A percentile compares a stretch with the other conserved stretches of the same genome.
phyloP scores from a whole-genome alignment of 2,329 filamentous ascomycete genomes.

The Diaporthe ilicicola region DNA sequence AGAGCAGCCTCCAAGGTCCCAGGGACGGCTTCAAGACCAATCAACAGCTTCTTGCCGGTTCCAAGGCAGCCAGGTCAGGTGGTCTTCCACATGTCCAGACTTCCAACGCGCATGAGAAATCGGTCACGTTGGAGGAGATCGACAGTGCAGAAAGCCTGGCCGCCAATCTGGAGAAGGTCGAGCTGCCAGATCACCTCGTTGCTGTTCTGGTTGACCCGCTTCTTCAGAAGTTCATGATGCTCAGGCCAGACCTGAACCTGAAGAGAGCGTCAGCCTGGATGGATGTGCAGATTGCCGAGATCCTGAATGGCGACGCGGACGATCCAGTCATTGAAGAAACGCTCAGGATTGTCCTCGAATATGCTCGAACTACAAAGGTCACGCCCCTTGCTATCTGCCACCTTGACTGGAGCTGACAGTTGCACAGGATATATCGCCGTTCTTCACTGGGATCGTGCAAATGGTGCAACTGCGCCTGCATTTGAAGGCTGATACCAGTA shows the following conservation, averaged over 20 bases:
- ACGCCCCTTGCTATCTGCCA: constrained; percentile 32
- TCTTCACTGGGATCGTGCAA: constrained; percentile 58
- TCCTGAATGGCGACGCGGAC: constrained; percentile 52
- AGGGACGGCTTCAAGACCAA: constrained; percentile 71
- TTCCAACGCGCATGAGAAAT: constrained; percentile 71
- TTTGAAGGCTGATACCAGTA: constrained; percentile 2
- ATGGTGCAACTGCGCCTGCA: constrained; percentile 54
- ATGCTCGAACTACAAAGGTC: constrained; percentile 65
- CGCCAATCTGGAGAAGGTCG: constrained; percentile 77
- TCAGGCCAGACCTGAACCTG: constrained; percentile 62
- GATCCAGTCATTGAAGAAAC: constrained; percentile 61
- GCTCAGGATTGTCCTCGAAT: constrained; percentile 63
- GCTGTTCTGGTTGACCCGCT: constrained; percentile 79
- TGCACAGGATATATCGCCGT: constrained; percentile 25
- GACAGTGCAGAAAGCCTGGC: constrained; percentile 76
- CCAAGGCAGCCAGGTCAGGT: constrained; percentile 58
- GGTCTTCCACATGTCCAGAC: constrained; percentile 77
- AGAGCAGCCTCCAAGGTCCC: constrained; percentile 49
- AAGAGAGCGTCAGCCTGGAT: constrained; percentile 32
- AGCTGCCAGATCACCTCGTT: constrained; percentile 83
- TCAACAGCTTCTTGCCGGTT: constrained; percentile 54
- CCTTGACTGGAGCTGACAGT: neutral
- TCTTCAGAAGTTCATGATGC: constrained; percentile 78
- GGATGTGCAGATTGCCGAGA: constrained; percentile 27
- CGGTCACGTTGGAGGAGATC: constrained; percentile 79